Conservation (phyloP, 2,329 filamentous ascomycete species). For the Penicillium sclerotigenum region DNA sequence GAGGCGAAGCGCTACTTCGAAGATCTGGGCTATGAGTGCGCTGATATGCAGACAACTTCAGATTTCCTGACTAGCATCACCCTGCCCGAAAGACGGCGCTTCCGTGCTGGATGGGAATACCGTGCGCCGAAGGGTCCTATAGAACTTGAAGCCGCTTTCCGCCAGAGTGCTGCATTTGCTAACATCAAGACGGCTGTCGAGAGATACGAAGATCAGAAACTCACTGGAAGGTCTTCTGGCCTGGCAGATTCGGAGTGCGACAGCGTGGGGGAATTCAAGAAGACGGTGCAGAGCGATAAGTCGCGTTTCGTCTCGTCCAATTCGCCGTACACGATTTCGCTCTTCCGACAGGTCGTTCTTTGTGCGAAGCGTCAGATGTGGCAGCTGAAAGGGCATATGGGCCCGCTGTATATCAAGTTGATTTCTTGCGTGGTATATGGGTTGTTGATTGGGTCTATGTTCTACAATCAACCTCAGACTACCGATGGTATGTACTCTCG, state of each 20-base stretch:
- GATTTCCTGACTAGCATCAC: constrained; percentile 72
- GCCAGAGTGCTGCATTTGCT: constrained; percentile 56
- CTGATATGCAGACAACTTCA: constrained; percentile 61
- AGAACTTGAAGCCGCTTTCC: constrained; percentile 66
- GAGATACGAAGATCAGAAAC: constrained; percentile 50
- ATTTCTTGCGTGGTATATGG: constrained; percentile 68
- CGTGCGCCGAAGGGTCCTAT: constrained; percentile 62
- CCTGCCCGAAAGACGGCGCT: constrained; percentile 63
- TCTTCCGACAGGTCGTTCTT: constrained; percentile 61
- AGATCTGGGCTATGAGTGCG: constrained; percentile 57
- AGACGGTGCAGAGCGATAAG: constrained; percentile 58
- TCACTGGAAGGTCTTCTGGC: constrained; percentile 39
- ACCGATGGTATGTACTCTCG: constrained; percentile 58
- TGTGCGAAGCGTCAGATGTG: constrained; percentile 66
- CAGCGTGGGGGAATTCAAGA: constrained; percentile 52
- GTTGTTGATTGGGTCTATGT: constrained; percentile 70
- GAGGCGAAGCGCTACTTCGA: constrained; percentile 62
- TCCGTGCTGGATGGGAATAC: constrained; percentile 60
- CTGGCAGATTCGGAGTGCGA: constrained; percentile 37
- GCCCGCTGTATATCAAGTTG: constrained; percentile 68
- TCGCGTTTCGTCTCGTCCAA: constrained; percentile 55
- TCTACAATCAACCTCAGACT: constrained; percentile 59
- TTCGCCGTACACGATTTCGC: constrained; percentile 70
- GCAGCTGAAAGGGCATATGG: constrained; percentile 68
- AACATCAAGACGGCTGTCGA: constrained; percentile 58